phyloP scores from a whole-genome alignment of 495 filamentous ascomycete species.

The Schizothecium vesticola region DNA sequence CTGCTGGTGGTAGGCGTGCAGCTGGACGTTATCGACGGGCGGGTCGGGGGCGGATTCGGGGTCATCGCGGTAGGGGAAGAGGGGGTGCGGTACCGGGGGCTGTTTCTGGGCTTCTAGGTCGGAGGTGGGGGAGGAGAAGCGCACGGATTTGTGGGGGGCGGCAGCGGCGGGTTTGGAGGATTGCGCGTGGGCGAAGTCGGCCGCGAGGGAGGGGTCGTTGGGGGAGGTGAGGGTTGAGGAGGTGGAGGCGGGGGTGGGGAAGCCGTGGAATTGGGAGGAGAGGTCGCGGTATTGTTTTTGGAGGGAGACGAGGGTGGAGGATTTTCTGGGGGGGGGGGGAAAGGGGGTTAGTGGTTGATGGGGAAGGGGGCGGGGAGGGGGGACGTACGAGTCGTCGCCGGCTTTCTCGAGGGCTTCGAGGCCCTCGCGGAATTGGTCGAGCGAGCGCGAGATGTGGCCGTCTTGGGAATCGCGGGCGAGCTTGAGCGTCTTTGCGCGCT shows the following conservation, averaged over 20 bases:
- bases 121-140: conserved; percentile 55
- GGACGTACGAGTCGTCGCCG: conserved; percentile 51
- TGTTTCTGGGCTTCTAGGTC: conserved; percentile 42
- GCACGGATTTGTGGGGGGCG: conserved; percentile 65
- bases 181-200: conserved; percentile 62
- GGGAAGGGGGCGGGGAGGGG: conserved; percentile 2
- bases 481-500: conserved; percentile 82
- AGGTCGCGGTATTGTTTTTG: conserved; percentile 56
- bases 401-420: conserved; percentile 65
- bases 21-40: conserved; percentile 69
- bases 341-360: background rate
- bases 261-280: conserved; percentile 56
- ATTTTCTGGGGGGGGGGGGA: conserved; percentile 33
- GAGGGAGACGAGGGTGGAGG: conserved; percentile 47
- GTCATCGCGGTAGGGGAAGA: conserved; percentile 62
- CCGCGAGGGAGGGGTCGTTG: conserved; percentile 60
- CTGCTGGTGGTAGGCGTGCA: conserved; percentile 75
- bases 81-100: conserved; percentile 39
- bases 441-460: conserved; percentile 80
- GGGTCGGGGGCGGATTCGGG: conserved; percentile 48
- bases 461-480: conserved; percentile 76
- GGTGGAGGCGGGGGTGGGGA: conserved; percentile 41
- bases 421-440: conserved; percentile 80
- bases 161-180: conserved; percentile 35
- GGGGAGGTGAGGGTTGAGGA: conserved; percentile 51